Base-by-base conservation (phyloP, 2,329 filamentous ascomycete genomes). In the Teratosphaeria gauchensis region DNA sequence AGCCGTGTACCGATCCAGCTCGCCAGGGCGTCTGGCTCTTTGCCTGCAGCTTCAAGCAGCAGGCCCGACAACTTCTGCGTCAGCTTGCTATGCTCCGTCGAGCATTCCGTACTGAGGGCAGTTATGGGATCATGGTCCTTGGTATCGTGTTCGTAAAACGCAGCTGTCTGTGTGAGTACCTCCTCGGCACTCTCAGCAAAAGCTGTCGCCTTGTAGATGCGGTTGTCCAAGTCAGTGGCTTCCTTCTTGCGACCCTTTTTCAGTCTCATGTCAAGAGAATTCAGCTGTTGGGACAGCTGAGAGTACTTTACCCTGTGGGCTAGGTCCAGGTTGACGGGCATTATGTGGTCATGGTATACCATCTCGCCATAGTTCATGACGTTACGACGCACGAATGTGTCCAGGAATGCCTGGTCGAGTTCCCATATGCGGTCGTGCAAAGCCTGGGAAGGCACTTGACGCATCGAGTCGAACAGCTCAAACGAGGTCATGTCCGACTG, bases 391-490 rank as follows among this genome's bases (percentile, higher is more conserved):
- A 78, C 79, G 62, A 83, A 84, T 0, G 65, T 66, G 53, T 84
- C 66, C 0, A 87, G 69, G 62, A 87, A 87, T 0, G 55, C 62
- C 62, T 85, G 82, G 2, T 82, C 82, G 53, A 78, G 67, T 8
- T 74, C 61, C 63, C 83, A 76, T 2, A 84, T 77, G 11, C 74
- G 73, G 32, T 71, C 59, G 61, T 85, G 79, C 78, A 81, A 82
- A 5, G 75, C 73, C 6, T 76, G 66, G 2, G 82, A 84, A 12
- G 76, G 75, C 2, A 73, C 66, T 31, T 80, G 72, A 1, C 77
- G 74, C 64, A 79, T 82, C 0, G 78, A 74, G 4, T 82, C 73
- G 61, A 87, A 86, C 3, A 75, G 71, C 64, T 87, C 84, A 1
- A 80, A 78, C 38, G 74, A 76, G 63, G 72, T 80, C 65, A 76